Percentiles rank a stretch among this genome's conserved stretches.
phyloP scores from a whole-genome alignment of 192 early-diverging fungal species.

The Backusella sp. region DNA sequence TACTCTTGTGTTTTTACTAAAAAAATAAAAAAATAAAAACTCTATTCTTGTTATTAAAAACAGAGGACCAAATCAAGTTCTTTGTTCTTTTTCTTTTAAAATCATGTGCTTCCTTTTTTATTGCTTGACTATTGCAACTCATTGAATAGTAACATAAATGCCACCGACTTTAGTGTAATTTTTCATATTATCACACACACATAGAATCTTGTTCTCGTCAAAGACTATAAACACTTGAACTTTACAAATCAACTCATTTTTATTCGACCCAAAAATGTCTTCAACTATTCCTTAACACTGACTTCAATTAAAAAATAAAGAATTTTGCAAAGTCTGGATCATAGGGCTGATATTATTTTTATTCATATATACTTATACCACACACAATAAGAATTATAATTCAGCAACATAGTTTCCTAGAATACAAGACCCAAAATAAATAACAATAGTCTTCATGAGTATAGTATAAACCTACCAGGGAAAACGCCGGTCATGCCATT shows the following conservation, averaged over 20 bases:
- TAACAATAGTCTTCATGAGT: not conserved
- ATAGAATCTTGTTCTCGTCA: not conserved
- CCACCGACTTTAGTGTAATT: not conserved
- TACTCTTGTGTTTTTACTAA: not conserved
- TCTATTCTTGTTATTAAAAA: not conserved
- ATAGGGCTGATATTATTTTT: not conserved
- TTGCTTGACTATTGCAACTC: no score
- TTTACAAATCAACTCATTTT: not conserved
- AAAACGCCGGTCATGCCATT: conserved; percentile 65
- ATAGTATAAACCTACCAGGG: conserved; percentile 52
- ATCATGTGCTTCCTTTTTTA: no score
- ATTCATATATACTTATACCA: not conserved
- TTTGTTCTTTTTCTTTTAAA: no score
- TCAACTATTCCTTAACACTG: not conserved
- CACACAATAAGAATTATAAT: not conserved
- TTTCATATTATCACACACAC: not conserved
- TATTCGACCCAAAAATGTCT: not conserved
- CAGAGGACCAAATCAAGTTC: no score
- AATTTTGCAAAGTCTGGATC: not conserved
- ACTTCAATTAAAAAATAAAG: not conserved
- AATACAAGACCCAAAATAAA: not conserved
- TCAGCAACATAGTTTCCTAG: conserved; percentile 23
- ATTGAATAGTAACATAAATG: not conserved
- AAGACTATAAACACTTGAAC: not conserved
- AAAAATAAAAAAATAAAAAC: not conserved